Evolutionary conservation across 2,329 filamentous ascomycete genomes (phyloP), one percentile per base, ranked within the genome.

Genomic region (Pestalotiopsis sp.): DNA sequence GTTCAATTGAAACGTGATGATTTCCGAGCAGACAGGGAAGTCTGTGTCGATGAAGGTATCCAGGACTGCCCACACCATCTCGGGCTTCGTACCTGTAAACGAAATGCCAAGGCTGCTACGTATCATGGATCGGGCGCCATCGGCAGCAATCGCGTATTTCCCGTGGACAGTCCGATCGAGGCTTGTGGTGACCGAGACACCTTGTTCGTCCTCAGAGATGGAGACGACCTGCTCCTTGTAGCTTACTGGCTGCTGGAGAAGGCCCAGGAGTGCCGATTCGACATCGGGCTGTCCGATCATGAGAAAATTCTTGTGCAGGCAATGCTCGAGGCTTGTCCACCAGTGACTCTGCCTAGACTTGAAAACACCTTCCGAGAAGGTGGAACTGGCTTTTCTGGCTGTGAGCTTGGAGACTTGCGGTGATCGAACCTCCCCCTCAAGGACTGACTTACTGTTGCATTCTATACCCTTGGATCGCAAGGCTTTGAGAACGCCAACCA

Each of bases 231-330:
- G 76, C 57, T 84, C 81, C 17, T 75, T 73, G 68, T 84, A 84
- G 61, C 76, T 73, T 4, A 85, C 75, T 0, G 70, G 67, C 0
- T 75, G 72, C 0, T 76, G 75, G 0, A 86, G 76, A 7, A 77
- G 75, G 1, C 70, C 70, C n/a, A 75, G 72, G n/a, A 86, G 75
- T 0, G 79, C 74, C 4, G 75, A 72, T 71, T 86, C 84, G 0
- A 86, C 78, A 11, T 81, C 80, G 0, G 84, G 81, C 70, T 86
- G 84, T 4, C 84, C 83, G 65, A 86, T 81, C 83, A 86, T 85
- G 59, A 86, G 77, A 25, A 86, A 85, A 70, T 85, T 85, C 70
- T 81, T 84, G 72, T 84, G 83, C 25, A 81, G 73, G 4, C 79
- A 79, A 70, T 85, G 79, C 61, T 84, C 77, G 4, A 86, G 79